Base-by-base conservation (phyloP, 192 early-diverging fungal species). In the Coemansia sp. region DNA sequence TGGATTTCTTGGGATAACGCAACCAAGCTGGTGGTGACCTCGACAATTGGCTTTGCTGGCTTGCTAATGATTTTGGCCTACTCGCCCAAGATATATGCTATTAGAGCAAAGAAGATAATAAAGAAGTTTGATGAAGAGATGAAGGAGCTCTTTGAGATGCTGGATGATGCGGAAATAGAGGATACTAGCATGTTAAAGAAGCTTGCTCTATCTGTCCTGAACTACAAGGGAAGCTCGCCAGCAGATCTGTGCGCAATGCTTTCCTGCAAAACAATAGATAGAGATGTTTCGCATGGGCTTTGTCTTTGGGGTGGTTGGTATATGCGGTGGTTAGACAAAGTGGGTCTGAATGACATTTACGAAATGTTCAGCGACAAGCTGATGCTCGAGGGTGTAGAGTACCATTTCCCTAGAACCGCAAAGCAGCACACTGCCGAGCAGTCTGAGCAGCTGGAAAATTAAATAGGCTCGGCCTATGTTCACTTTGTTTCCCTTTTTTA, bases 11-110 rank as follows among this genome's bases (percentile, higher is more conserved):
- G 52, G 52, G 26, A 26, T 26, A 54, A 26, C 7, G 52, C 26
- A 21, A 54, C 52, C 52, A 54, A 54, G 52, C 52, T 54, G 6
- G 52, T 54, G 7, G 52, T 54, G 12, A 54, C 52, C 21, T 9
- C 52, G 8, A 26, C 21, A 9, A 54, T 54, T 54, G 52, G 52
- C 9, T 26, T 54, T 54, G 52, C 21, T 26, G 52, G 23, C 12
- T 9, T 54, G 0, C 12, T 54, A 10, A 54, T 21, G 21, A 21
- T 54, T 54, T 9, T 54, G 7, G 7, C 9, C 9, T 9, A 54
- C 12, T 54, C 52, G 19, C 52, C 52, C 23, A 26, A 54, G 8
- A 54, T 54, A 21, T 0, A 4, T 9, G 11, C 21, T 6, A 13
- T 54, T 7, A 23, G 26, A 7, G 52, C 52, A 4, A 54, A 26